Percentiles rank a stretch among this genome's conserved stretches.
Conservation (phyloP, 768 basidiomycete species). For the Leccinum fibrillosum region DNA sequence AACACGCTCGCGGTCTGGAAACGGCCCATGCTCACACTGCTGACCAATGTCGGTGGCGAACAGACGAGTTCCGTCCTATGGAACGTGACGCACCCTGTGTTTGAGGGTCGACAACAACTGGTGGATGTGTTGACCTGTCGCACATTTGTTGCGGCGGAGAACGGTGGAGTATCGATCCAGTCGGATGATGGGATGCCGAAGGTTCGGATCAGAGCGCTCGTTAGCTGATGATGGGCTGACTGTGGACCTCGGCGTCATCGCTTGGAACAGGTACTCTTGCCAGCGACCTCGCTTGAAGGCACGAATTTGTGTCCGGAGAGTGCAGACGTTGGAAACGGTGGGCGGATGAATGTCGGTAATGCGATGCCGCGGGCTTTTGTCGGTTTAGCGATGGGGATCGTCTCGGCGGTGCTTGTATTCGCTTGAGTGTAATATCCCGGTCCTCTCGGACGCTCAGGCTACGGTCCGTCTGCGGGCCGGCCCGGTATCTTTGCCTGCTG, state of each 20-base stretch:
- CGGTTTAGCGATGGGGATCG: background rate
- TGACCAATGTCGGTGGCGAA: slow-evolving; percentile 50
- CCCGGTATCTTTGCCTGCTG: background rate
- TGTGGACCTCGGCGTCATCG: background rate
- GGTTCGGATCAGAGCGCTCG: slow-evolving; percentile 21
- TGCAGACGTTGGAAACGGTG: slow-evolving; percentile 1
- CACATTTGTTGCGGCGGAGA: slow-evolving; percentile 32
- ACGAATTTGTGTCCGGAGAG: slow-evolving; percentile 20
- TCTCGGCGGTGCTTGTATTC: slow-evolving; percentile 6
- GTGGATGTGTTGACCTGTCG: slow-evolving; percentile 55
- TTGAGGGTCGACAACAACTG: slow-evolving; percentile 38
- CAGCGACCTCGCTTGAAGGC: slow-evolving; percentile 25
- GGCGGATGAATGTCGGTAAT: background rate
- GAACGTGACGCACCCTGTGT: slow-evolving; percentile 42
- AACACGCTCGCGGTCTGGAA: slow-evolving; percentile 50
- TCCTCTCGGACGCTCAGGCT: background rate
- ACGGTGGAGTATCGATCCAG: slow-evolving; percentile 40
- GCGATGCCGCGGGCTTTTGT: slow-evolving; percentile 8
- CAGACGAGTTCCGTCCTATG: slow-evolving; percentile 36
- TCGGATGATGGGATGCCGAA: slow-evolving; percentile 46
- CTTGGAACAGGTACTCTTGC: slow-evolving; percentile 33
- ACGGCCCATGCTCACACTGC: slow-evolving; percentile 51
- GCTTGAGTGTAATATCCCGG: slow-evolving; percentile 3
- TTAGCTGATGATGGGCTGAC: background rate
- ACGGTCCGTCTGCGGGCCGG: background rate